Evolutionary conservation across 2,329 filamentous ascomycete species (phyloP).

Genomic region (Monosporascus sp.): DNA sequence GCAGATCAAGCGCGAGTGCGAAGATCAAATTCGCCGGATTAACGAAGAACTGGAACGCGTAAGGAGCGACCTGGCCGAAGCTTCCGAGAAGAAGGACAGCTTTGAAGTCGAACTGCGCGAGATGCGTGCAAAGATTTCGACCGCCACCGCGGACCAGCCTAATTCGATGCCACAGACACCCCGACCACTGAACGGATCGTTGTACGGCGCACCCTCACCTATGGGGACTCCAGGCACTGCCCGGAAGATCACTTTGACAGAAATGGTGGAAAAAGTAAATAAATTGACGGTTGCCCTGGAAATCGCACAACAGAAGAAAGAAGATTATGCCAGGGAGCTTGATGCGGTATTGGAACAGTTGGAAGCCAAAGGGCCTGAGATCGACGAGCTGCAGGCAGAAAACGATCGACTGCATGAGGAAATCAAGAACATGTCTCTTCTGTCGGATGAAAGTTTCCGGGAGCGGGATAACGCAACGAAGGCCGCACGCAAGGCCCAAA

Average conservation of each 20-base stretch:
- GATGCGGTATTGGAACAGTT: slow-evolving; percentile 82
- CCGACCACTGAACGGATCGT: slow-evolving; percentile 48
- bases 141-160: slow-evolving; percentile 30
- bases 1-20: slow-evolving; percentile 61
- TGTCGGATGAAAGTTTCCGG: slow-evolving; percentile 75
- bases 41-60: slow-evolving; percentile 54
- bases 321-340: slow-evolving; percentile 69
- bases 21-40: slow-evolving; percentile 52
- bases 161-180: slow-evolving; percentile 57
- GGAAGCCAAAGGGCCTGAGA: slow-evolving; percentile 80
- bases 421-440: slow-evolving; percentile 75
- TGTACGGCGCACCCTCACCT: slow-evolving; percentile 52
- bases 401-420: slow-evolving; percentile 75
- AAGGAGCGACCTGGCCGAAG: slow-evolving; percentile 39
- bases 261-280: slow-evolving; percentile 60
- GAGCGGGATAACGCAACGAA: slow-evolving; percentile 76
- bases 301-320: slow-evolving; percentile 67
- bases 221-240: slow-evolving; percentile 57
- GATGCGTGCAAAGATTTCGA: slow-evolving; percentile 44
- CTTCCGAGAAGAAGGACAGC: slow-evolving; percentile 44
- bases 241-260: slow-evolving; percentile 52
- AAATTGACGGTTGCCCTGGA: slow-evolving; percentile 68
- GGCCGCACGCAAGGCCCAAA: slow-evolving; percentile 71
- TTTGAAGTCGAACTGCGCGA: slow-evolving; percentile 51
- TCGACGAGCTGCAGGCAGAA: slow-evolving; percentile 79